A percentile compares a stretch with the other conserved stretches of the same genome.
phyloP scores from a whole-genome alignment of 371 early-diverging fungal genomes.

The Lichtheimia corymbifera region DNA sequence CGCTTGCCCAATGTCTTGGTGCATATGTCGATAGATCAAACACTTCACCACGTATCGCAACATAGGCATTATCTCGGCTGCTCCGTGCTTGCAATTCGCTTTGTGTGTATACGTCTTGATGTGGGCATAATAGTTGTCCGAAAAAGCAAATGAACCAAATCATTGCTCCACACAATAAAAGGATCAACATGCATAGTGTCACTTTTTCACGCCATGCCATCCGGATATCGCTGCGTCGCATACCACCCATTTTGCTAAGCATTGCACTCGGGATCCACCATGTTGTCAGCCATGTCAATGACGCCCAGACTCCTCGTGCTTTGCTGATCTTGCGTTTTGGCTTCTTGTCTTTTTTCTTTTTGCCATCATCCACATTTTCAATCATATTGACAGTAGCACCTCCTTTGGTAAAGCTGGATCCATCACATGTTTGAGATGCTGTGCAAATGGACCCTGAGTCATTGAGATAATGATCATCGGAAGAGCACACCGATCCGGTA shows the following conservation, averaged over 20 bases:
- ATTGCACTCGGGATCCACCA: constrained; percentile 77
- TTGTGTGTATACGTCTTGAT: constrained; percentile 66
- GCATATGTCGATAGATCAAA: constrained; percentile 72
- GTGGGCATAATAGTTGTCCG: constrained; percentile 86
- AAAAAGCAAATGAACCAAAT: constrained; percentile 87
- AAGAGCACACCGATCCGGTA: constrained; percentile 45
- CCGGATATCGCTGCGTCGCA: constrained; percentile 73
- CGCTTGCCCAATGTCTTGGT: constrained; percentile 55
- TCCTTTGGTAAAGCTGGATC: not conserved
- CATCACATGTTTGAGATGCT: constrained; percentile 27
- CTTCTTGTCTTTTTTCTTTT: constrained; percentile 18
- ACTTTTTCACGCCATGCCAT: constrained; percentile 95
- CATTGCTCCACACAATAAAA: constrained; percentile 69
- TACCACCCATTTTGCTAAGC: constrained; percentile 54
- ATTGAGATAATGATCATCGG: constrained; percentile 23
- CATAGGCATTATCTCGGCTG: constrained; percentile 49
- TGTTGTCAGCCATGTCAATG: constrained; percentile 74
- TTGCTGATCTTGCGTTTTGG: constrained; percentile 27
- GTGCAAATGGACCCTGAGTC: constrained; percentile 30
- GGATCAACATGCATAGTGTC: constrained; percentile 80
- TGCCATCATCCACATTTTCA: constrained; percentile 24
- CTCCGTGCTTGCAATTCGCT: constrained; percentile 50
- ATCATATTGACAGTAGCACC: not conserved
- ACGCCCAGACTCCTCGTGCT: constrained; percentile 72
- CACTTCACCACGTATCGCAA: constrained; percentile 73